phyloP scores from a whole-genome alignment of 2,329 filamentous ascomycete species.

The Colletotrichum tabaci region DNA sequence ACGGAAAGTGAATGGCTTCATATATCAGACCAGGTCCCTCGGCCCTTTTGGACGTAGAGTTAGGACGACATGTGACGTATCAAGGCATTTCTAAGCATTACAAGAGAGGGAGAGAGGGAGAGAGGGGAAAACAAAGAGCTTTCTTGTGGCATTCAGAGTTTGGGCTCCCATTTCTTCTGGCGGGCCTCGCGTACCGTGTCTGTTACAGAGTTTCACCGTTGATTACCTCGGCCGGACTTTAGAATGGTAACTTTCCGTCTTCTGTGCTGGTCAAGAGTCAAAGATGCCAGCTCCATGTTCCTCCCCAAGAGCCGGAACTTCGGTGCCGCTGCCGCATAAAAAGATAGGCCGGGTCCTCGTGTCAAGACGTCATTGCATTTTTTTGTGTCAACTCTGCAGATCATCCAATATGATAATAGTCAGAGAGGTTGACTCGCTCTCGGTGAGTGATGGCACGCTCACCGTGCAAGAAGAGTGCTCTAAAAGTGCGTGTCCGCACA shows the following conservation, averaged over 20 bases:
- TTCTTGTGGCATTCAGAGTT: background rate
- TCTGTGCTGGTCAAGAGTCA: background rate
- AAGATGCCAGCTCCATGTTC: background rate
- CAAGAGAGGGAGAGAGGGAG: too few species aligned
- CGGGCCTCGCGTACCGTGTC: background rate
- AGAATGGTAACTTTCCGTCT: slow-evolving; percentile 8
- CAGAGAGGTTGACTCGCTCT: too few species aligned
- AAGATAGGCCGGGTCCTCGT: too few species aligned
- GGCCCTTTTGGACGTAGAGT: background rate
- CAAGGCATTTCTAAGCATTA: slow-evolving; percentile 33
- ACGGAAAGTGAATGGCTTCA: background rate
- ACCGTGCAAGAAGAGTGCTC: background rate
- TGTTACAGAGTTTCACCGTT: slow-evolving; percentile 23
- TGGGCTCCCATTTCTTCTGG: background rate
- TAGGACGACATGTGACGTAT: slow-evolving; percentile 32
- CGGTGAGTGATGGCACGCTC: too few species aligned
- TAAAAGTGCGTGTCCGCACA: background rate
- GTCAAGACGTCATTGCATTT: too few species aligned
- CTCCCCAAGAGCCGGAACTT: background rate
- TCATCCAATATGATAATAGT: background rate
- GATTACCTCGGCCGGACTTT: slow-evolving; percentile 23
- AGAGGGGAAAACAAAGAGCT: background rate
- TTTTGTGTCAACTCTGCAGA: too few species aligned
- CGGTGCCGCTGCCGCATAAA: background rate
- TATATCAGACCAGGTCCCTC: slow-evolving; percentile 23